Conservation (phyloP, 495 filamentous ascomycete genomes). For the Aspergillus carlsbadensis region DNA sequence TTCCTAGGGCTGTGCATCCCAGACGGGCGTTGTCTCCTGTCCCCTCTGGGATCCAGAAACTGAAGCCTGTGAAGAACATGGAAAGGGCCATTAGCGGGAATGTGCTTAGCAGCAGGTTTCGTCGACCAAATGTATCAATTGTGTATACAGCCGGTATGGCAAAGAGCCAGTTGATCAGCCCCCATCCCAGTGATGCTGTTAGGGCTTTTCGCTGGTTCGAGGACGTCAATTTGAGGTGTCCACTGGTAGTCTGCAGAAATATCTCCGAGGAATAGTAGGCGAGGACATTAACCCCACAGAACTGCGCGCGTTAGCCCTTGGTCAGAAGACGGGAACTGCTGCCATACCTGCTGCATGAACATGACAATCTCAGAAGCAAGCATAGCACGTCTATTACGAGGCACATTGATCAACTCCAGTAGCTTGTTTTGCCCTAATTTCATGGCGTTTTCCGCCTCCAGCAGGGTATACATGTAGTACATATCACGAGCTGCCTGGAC, state of each 20-base stretch:
- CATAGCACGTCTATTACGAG: slow-evolving; percentile 77
- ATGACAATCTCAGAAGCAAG: slow-evolving; percentile 74
- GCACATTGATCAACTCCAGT: slow-evolving; percentile 68
- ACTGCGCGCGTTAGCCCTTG: slow-evolving; percentile 10
- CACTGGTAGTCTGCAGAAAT: slow-evolving; percentile 42
- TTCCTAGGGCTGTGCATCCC: slow-evolving; percentile 63
- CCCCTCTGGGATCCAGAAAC: slow-evolving; percentile 65
- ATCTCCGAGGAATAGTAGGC: slow-evolving; percentile 56
- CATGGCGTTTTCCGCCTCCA: slow-evolving; percentile 65
- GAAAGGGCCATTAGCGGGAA: slow-evolving; percentile 74
- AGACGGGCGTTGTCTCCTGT: slow-evolving; percentile 43
- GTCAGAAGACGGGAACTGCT: not conserved
- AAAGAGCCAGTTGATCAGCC: slow-evolving; percentile 78
- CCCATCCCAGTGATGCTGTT: slow-evolving; percentile 68
- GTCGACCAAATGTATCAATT: slow-evolving; percentile 80
- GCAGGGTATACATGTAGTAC: slow-evolving; percentile 74
- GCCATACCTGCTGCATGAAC: slow-evolving; percentile 78
- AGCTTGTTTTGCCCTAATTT: slow-evolving; percentile 60
- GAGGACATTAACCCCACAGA: slow-evolving; percentile 56
- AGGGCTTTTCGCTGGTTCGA: slow-evolving; percentile 56
- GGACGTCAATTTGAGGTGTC: slow-evolving; percentile 22
- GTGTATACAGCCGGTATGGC: slow-evolving; percentile 77
- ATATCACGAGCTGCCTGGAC: slow-evolving; percentile 79
- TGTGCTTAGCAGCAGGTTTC: slow-evolving; percentile 73
- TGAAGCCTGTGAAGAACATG: slow-evolving; percentile 78